Base-by-base conservation (phyloP, 148 eudicot species). In the Cornus controversa region DNA sequence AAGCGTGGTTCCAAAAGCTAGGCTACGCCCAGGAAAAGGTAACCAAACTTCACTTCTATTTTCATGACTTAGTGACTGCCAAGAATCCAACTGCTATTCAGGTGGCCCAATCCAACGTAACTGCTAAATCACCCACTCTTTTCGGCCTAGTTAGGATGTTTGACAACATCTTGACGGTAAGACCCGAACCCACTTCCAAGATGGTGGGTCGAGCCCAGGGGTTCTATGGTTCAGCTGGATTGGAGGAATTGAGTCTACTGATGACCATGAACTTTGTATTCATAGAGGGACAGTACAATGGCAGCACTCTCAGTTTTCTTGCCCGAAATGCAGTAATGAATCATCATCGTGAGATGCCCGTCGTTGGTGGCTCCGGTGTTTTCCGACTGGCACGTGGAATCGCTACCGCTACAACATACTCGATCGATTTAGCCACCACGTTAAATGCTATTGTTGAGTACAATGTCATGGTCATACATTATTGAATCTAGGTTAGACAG, bases 181-280 rank as follows among this genome's bases (percentile, higher is more conserved):
- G 83, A 7, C 91, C 94, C 0, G 82, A 84, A 24, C 77, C 66
- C 0, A 45, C 24, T 0, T 91, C 94, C 0, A 78, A 83, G 75
- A 22, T 57, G 0, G 71, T 91, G 71, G 94, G 94, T 29, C 86
- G 82, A 22, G 89, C 89, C 71, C 86, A 85, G 54, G 92, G 94
- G n/a, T 6, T 84, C 15, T 87, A 82, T 34, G 85, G 79, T 0
- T 71, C 78, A 1, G 82, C 89, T 8, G 74, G 77, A 0, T 62
- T 47, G 20, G 45, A 31, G 14, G 84, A 71, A 0, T 5, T 80
- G 23, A 53, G 58, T 16, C 72, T 85, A 5, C 24, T 86, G 2
- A 84, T 81, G 80, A 79, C 75, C 11, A 11, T 86, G 22, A 80
- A 68, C 1, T 80, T 62, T 45, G 74, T 42, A 1, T 90, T 90